phyloP scores from a whole-genome alignment of 2,329 filamentous ascomycete genomes.

The Penicillium expansum region DNA sequence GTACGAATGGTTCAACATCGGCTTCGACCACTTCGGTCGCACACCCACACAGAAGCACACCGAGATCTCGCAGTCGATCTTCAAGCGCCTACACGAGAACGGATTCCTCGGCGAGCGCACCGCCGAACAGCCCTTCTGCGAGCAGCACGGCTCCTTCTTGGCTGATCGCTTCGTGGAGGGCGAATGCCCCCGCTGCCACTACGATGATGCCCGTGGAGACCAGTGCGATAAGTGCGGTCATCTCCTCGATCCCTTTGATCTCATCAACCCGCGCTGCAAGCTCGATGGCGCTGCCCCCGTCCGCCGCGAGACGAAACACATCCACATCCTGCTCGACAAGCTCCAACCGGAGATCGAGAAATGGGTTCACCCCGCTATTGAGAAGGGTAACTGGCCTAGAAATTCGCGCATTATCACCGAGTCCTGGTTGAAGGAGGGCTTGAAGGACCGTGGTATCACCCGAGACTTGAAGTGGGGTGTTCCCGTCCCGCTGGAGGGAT shows the following conservation, averaged over 20 bases:
- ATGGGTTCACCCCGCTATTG: slow-evolving; percentile 72
- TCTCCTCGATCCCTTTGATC: slow-evolving; percentile 68
- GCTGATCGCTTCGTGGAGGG: slow-evolving; percentile 68
- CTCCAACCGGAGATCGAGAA: slow-evolving; percentile 72
- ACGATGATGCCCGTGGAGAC: slow-evolving; percentile 68
- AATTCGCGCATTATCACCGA: slow-evolving; percentile 47
- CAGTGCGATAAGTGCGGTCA: slow-evolving; percentile 74
- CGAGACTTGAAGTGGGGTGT: slow-evolving; percentile 90
- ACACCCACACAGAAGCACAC: slow-evolving; percentile 89
- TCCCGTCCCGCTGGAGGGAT: slow-evolving; percentile 58
- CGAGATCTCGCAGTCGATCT: slow-evolving; percentile 88
- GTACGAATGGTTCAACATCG: slow-evolving; percentile 95
- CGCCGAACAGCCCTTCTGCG: slow-evolving; percentile 87
- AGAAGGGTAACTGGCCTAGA: slow-evolving; percentile 59
- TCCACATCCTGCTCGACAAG: slow-evolving; percentile 83
- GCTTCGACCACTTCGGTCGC: slow-evolving; percentile 90
- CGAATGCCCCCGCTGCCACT: slow-evolving; percentile 52
- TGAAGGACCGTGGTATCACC: slow-evolving; percentile 85
- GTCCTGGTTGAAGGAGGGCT: slow-evolving; percentile 64
- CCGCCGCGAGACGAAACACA: slow-evolving; percentile 78
- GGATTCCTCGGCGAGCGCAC: slow-evolving; percentile 83
- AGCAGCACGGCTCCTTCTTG: slow-evolving; percentile 62
- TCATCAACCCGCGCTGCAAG: slow-evolving; percentile 88
- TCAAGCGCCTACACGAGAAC: slow-evolving; percentile 81
- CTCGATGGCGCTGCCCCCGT: slow-evolving; percentile 80